These are phyloP conservation scores for Myriosclerotinia curreyana DNA, from an alignment of 2,329 filamentous ascomycete species.

Conservation along the genomic window DNA sequence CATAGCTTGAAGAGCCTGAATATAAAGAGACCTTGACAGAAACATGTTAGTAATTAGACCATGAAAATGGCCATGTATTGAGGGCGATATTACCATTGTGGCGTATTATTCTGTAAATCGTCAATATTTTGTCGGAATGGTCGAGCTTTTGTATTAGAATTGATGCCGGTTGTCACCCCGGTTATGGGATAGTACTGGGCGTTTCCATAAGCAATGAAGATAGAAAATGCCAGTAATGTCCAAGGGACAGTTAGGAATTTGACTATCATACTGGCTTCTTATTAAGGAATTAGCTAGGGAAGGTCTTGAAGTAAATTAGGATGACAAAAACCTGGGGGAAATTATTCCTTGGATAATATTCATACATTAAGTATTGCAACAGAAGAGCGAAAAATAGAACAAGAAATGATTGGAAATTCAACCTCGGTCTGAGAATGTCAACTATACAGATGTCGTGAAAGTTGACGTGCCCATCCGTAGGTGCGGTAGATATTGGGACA, in stretches of 20 bases:
- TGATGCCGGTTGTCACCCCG: constrained; percentile 30
- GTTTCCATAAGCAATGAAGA: background rate
- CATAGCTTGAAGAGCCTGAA: constrained; percentile 23
- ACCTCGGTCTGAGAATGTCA: background rate
- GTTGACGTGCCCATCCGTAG: background rate
- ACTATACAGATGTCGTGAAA: background rate
- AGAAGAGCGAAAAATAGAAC: background rate
- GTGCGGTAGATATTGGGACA: constrained; percentile 6
- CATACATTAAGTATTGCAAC: background rate
- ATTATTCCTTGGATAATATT: background rate
- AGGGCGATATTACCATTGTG: constrained; percentile 14
- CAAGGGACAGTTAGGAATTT: background rate
- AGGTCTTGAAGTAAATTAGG: background rate
- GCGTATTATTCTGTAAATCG: constrained; percentile 29
- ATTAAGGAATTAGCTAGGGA: background rate
- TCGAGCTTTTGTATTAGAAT: constrained; percentile 24
- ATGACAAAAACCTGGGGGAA: background rate
- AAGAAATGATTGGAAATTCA: background rate
- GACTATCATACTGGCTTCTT: constrained; percentile 1
- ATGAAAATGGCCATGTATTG: background rate
- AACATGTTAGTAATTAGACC: constrained; percentile 12
- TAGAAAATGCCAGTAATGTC: constrained; percentile 2
- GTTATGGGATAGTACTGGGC: constrained; percentile 23
- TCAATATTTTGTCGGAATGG: constrained; percentile 32
- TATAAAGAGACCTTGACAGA: constrained; percentile 29